phyloP scores from a whole-genome alignment of 1,139 yeast species.

The Nakaseomyces glabratus region DNA sequence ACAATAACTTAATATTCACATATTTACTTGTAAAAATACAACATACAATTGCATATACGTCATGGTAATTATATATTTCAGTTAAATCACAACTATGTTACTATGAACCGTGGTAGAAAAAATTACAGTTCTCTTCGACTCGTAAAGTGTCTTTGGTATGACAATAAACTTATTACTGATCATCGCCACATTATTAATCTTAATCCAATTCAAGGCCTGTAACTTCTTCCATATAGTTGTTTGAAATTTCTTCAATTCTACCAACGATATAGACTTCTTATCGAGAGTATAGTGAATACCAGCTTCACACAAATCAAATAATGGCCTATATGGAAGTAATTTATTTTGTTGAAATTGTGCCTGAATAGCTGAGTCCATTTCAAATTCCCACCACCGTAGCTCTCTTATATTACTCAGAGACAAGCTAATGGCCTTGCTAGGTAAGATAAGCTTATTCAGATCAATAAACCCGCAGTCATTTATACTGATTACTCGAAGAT shows the following conservation, averaged over 20 bases:
- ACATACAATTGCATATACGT: no score
- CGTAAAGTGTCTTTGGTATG: slow-evolving; percentile 18
- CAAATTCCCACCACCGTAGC: slow-evolving; percentile 33
- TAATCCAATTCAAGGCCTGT: slow-evolving; percentile 15
- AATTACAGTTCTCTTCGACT: slow-evolving; percentile 14
- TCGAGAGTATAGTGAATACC: no score
- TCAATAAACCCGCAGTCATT: slow-evolving; percentile 17
- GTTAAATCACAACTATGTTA: not conserved
- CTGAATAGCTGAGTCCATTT: no score
- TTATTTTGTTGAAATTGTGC: no score
- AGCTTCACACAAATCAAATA: no score
- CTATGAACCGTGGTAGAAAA: slow-evolving; percentile 1
- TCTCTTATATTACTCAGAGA: slow-evolving; percentile 12
- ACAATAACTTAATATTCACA: no score
- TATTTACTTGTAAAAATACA: no score
- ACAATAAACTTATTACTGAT: slow-evolving; percentile 12
- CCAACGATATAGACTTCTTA: not conserved
- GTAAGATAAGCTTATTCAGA: slow-evolving; percentile 21
- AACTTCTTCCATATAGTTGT: slow-evolving; percentile 10
- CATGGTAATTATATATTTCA: not conserved
- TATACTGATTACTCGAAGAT: slow-evolving; percentile 15
- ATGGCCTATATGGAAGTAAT: no score
- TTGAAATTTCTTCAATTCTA: not conserved
- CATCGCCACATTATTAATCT: slow-evolving; percentile 12
- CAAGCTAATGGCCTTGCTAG: slow-evolving; percentile 17